A percentile compares a stretch with the other conserved stretches of the same genome.
These are phyloP conservation scores for Sarcocystis neurona DNA, from an alignment of 169 alveolate genomes.

Conservation along the genomic window DNA sequence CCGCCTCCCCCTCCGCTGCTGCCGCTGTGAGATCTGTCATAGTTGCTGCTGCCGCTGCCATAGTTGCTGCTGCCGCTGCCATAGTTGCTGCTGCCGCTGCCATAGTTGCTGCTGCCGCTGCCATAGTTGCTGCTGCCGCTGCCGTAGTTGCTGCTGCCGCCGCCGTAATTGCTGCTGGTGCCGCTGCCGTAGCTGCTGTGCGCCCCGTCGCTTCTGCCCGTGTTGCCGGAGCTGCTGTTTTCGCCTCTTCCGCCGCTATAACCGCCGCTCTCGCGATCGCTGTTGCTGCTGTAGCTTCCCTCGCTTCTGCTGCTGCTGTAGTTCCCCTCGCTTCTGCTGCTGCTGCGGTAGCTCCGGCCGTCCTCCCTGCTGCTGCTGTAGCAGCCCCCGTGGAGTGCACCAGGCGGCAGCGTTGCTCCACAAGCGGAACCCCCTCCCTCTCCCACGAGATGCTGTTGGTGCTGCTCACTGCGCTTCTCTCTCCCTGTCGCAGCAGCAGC, in stretches of 20 bases:
- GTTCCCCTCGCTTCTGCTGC: no score
- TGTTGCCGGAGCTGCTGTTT: neutral
- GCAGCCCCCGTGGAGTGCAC: neutral
- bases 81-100: neutral
- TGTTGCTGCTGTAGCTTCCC: no score
- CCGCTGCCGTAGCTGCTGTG: neutral
- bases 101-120: neutral
- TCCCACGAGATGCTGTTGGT: no score
- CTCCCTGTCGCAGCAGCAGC: no score
- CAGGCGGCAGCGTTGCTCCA: slow-evolving; percentile 11
- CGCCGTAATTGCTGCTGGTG: neutral
- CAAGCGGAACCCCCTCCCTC: no score
- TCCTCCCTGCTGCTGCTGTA: neutral
- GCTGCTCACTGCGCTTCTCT: no score
- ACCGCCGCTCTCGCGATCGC: neutral
- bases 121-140: slow-evolving; percentile 12
- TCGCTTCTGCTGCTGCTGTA: no score
- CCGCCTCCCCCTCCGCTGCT: no score
- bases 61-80: neutral
- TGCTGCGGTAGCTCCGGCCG: neutral
- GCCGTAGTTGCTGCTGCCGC: slow-evolving; percentile 10
- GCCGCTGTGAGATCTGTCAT: slow-evolving; percentile 18
- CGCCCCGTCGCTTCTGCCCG: slow-evolving; percentile 24
- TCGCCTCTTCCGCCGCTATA: slow-evolving; percentile 6
- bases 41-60: neutral